Base-by-base conservation (phyloP, 2,329 filamentous ascomycete species). In the Phyllosticta citribraziliensis region DNA sequence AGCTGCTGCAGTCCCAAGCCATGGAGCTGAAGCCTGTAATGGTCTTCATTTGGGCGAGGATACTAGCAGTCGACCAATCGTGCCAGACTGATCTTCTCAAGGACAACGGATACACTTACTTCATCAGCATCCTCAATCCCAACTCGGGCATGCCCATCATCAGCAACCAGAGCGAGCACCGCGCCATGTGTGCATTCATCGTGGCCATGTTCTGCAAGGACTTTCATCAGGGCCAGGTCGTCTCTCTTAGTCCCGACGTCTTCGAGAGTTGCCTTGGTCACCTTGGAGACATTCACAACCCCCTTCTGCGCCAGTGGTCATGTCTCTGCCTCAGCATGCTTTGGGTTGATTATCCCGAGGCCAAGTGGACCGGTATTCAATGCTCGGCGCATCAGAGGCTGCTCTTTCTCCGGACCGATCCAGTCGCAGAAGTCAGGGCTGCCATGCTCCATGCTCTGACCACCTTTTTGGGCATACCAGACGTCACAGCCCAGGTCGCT, bases 101-200 rank as follows among this genome's bases (percentile, higher is more conserved):
- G 75, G 94, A 99, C 71, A 96, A 92, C 68, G 94, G 94, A 6
- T 97, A 96, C 70, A 90, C 91, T 69, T 99, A 99, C 76, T 99
- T 99, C 73, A 91, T 94, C 58, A 88, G 87, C 64, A 96, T 97
- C 58, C 82, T 97, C 65, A 93, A 92, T 69, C 91, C 92, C 1
- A 84, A 84, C 10, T 91, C 92, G 65, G 84, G 72, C 1, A 87
- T 97, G 56, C 91, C 91, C 0, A 61, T 61, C 19, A 88, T 96
- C 22, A 86, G 88, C 35, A 95, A 97, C 70, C 87, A 87, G 60
- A 90, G 91, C 67, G 94, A 97, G 75, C 94, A 99, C 78, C 91
- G 95, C 70, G 94, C 94, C 52, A 99, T 99, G 94, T 97, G 94
- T 72, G 92, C 94, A 1, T 99, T 99, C 71, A 96, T 99, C 64